These are phyloP conservation scores for Colletotrichum horii DNA, from an alignment of 2,329 filamentous ascomycete species.

Conservation along the genomic window DNA sequence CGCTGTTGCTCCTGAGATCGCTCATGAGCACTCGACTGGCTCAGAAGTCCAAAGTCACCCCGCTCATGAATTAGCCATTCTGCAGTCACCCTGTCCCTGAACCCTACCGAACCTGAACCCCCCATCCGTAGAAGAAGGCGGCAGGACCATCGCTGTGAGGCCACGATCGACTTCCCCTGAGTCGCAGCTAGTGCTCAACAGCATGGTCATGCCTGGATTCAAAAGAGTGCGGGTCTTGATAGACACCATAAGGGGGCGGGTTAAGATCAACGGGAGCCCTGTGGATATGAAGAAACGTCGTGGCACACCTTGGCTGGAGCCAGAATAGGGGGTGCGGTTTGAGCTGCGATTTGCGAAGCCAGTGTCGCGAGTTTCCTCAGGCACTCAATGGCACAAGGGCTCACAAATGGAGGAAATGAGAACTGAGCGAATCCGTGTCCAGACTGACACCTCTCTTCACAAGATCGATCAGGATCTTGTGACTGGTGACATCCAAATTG, in stretches of 20 bases:
- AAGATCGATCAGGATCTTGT: slow-evolving; percentile 47
- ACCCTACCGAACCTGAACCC: background rate
- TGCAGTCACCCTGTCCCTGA: background rate
- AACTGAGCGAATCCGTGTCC: slow-evolving; percentile 37
- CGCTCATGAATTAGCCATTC: background rate
- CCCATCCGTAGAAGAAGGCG: background rate
- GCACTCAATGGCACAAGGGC: background rate
- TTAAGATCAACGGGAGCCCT: background rate
- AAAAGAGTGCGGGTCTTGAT: background rate
- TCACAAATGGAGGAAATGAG: slow-evolving; percentile 25
- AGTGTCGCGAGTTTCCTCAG: background rate
- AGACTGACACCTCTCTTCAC: slow-evolving; percentile 43
- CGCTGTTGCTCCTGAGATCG: background rate
- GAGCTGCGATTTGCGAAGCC: background rate
- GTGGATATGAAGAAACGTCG: background rate
- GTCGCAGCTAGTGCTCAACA: background rate
- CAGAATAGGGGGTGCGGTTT: background rate
- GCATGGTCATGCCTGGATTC: background rate
- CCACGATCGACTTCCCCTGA: background rate
- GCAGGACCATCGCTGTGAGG: background rate
- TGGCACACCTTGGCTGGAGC: background rate
- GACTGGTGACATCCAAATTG: slow-evolving; percentile 37
- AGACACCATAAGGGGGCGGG: background rate
- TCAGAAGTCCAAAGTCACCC: background rate
- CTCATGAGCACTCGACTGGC: background rate